Evolutionary conservation across 2,329 filamentous ascomycete genomes (phyloP).

Genomic region (Rhytidhysteron rufulum): DNA sequence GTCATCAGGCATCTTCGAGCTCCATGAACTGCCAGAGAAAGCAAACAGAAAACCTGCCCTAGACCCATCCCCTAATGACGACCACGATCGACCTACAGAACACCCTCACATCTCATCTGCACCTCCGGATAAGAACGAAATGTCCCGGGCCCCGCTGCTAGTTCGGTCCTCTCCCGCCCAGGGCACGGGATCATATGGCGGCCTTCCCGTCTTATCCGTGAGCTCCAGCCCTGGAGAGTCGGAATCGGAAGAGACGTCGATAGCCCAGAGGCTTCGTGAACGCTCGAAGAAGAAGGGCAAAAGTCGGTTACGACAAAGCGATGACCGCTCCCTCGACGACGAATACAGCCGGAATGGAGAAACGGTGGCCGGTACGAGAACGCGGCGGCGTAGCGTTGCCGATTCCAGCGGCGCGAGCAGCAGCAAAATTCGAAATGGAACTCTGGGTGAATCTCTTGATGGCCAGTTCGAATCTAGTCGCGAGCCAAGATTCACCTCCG

Average conservation of each 20-base stretch:
- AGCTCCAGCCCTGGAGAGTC: constrained; percentile 33
- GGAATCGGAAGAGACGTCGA: constrained; percentile 27
- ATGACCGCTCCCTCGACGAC: constrained; percentile 12
- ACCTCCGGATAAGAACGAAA: constrained; percentile 22
- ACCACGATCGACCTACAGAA: constrained; percentile 9
- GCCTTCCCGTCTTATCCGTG: constrained; percentile 46
- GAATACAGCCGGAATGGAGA: constrained; percentile 17
- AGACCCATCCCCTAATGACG: constrained; percentile 21
- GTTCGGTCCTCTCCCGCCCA: constrained; percentile 58
- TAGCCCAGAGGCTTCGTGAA: constrained; percentile 15
- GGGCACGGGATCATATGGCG: constrained; percentile 60
- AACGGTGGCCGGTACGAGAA: constrained; percentile 11
- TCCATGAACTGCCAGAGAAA: constrained; percentile 2
- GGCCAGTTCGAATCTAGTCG: constrained; percentile 25
- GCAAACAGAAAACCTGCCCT: background rate
- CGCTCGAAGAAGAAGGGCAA: constrained; percentile 28
- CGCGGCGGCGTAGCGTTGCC: constrained; percentile 23
- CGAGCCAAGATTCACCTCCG: constrained; percentile 31
- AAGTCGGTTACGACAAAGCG: constrained; percentile 29
- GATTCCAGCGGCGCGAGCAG: constrained; percentile 19
- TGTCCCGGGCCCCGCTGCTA: constrained; percentile 54
- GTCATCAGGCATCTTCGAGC: background rate
- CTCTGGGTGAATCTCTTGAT: constrained; percentile 20
- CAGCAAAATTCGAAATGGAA: constrained; percentile 6
- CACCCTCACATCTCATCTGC: constrained; percentile 12